A percentile compares a stretch with the other conserved stretches of the same genome.
phyloP scores from a whole-genome alignment of 2,329 filamentous ascomycete genomes.

The Trichoderma atrobrunneum region DNA sequence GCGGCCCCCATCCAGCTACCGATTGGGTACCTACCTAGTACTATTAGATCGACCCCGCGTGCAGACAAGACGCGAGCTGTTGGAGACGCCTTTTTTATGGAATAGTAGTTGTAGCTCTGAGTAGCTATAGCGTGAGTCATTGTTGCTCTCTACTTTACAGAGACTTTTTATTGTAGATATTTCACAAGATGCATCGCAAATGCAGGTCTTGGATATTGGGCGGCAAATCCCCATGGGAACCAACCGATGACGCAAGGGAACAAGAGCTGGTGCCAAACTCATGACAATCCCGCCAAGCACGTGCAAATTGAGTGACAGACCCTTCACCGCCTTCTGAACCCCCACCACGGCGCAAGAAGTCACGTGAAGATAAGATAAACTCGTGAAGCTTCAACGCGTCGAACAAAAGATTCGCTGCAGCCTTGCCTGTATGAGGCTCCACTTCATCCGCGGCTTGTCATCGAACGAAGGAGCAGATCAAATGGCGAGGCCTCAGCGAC shows the following conservation, averaged over 20 bases:
- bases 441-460: slow-evolving; percentile 4
- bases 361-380: slow-evolving; percentile 35
- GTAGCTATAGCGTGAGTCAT: background rate
- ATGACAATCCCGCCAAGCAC: background rate
- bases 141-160: background rate
- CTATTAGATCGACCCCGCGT: background rate
- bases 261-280: background rate
- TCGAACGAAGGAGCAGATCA: background rate
- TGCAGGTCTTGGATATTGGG: background rate
- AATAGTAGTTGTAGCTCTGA: background rate
- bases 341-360: background rate
- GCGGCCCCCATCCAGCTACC: background rate
- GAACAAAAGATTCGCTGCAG: background rate
- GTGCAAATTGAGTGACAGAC: background rate
- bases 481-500: background rate
- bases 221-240: background rate
- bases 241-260: slow-evolving; percentile 7
- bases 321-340: slow-evolving; percentile 8
- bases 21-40: background rate
- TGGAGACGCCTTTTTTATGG: background rate
- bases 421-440: slow-evolving; percentile 2
- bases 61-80: background rate
- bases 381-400: slow-evolving; percentile 8
- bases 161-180: background rate
- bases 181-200: background rate